phyloP scores from a whole-genome alignment of 768 basidiomycete species.

The Leccinum subtestaceum region DNA sequence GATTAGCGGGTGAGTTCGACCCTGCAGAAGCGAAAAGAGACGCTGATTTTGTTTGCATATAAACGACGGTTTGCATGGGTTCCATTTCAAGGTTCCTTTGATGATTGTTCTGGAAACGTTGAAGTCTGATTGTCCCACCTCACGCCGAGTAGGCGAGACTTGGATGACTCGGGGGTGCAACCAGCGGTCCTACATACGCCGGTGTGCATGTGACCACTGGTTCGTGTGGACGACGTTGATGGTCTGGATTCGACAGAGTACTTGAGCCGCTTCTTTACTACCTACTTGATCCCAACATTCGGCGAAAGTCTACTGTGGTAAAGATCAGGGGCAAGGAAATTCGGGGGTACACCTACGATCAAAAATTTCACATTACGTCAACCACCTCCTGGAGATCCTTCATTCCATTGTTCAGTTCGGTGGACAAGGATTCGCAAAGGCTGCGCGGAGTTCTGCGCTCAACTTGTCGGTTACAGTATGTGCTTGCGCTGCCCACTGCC shows the following conservation, averaged over 20 bases:
- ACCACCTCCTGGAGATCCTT: conserved; percentile 77
- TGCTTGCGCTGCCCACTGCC: too few relatives aligned
- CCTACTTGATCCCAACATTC: conserved; percentile 68
- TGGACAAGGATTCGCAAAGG: conserved; percentile 82
- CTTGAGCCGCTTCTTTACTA: conserved; percentile 85
- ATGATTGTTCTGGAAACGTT: conserved; percentile 84
- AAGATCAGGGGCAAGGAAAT: conserved; percentile 67
- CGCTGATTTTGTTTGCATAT: conserved; percentile 3
- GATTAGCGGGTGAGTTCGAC: conserved; percentile 64
- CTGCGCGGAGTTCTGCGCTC: conserved; percentile 46
- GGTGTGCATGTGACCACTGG: conserved; percentile 37
- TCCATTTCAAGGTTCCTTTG: conserved; percentile 80
- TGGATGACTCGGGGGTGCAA: conserved; percentile 87
- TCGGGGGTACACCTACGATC: conserved; percentile 64
- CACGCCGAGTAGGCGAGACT: conserved; percentile 83
- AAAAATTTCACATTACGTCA: conserved; percentile 64
- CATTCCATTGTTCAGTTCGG: conserved; percentile 81
- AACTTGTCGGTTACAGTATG: too few relatives aligned
- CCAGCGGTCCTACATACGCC: conserved; percentile 81
- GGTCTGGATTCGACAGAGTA: conserved; percentile 47
- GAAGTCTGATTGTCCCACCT: conserved; percentile 67
- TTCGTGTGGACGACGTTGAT: conserved; percentile 2
- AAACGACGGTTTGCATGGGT: conserved; percentile 88
- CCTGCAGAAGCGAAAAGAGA: not conserved
- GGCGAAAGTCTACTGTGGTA: conserved; percentile 44